phyloP scores from a whole-genome alignment of 139 green algal species.

The Chlorella vulgaris region DNA sequence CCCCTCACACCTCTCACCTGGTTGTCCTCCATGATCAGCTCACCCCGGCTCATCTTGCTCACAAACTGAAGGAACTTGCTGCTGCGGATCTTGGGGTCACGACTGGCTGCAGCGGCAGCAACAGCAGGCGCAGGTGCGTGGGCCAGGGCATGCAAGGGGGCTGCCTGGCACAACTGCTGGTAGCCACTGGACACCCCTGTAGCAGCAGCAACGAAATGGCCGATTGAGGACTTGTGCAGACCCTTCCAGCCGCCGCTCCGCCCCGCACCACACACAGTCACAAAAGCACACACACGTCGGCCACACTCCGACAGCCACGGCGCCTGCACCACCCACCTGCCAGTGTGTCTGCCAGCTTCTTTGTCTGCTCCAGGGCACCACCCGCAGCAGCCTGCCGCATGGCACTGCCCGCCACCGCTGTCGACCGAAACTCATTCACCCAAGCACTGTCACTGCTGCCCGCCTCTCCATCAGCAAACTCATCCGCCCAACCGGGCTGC shows the following conservation, averaged over 20 bases:
- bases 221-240: too few species aligned
- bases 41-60: conserved; percentile 91
- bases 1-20: conserved; percentile 60
- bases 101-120: not conserved
- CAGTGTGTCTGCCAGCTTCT: conserved; percentile 61
- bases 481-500: conserved; percentile 8
- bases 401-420: conserved; percentile 1
- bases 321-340: too few species aligned
- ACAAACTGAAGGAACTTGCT: conserved; percentile 96
- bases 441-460: conserved; percentile 17
- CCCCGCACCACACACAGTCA: too few species aligned
- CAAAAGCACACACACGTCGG: too few species aligned
- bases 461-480: conserved; percentile 16
- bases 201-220: too few species aligned
- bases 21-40: conserved; percentile 85
- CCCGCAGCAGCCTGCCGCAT: conserved; percentile 3
- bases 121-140: not conserved
- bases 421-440: conserved; percentile 52
- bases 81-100: conserved; percentile 86
- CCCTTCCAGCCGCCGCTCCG: too few species aligned
- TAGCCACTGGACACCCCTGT: too few species aligned
- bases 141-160: not conserved
- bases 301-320: too few species aligned
- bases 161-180: too few species aligned
- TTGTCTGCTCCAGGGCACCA: conserved; percentile 53